Evolutionary conservation across 495 filamentous ascomycete species (phyloP), one percentile per base, ranked within the genome.

Genomic region (Annulohypoxylon maeteangense): DNA sequence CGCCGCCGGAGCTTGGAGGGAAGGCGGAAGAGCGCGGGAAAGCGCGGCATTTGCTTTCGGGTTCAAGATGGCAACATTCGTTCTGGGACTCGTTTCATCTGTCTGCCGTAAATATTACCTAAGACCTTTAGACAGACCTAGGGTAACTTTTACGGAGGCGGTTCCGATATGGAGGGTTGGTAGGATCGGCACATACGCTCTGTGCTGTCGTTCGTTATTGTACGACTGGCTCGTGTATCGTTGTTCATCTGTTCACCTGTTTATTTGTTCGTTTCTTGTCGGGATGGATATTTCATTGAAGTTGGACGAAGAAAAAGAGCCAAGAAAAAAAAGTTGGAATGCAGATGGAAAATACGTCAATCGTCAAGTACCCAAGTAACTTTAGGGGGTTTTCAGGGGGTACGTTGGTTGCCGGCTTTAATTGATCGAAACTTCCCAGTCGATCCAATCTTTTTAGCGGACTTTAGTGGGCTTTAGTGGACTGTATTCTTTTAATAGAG

Each of bases 1-100:
- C 84, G 83, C 58, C 85, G 84, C 72, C 81, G 83, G 59, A 87
- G 73, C 65, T 78, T 82, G 48, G 80, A 81, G 53, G 85, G 85
- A 23, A 87, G 79, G 48, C 81, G 84, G 74, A 83, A 82, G 75
- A 88, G 75, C 62, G 69, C 74, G 53, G 75, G 76, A 69, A 82
- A 48, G 60, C 78, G 81, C 62, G 76, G 76, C 74, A 82, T 78
- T 54, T 67, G 74, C 70, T 68, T 42, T 36, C 3, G 55, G 45
- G 22, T 36, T 61, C 32, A 29, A 55, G 48, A 29, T 25, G 38
- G 73, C 48, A 51, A 65, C 67, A 70, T 70, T 61, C 67, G 67
- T 59, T 51, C 23, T 29, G 10, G 45, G 8, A 20, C 25, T 10
- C 45, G 8, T 48, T 25, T 25, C 45, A 12, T 22, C 42, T 47